Percentiles rank a stretch among this genome's conserved stretches.
These are phyloP conservation scores for Schizosaccharomyces cryophilus DNA, from an alignment of 805 yeast genomes.

Conservation along the genomic window DNA sequence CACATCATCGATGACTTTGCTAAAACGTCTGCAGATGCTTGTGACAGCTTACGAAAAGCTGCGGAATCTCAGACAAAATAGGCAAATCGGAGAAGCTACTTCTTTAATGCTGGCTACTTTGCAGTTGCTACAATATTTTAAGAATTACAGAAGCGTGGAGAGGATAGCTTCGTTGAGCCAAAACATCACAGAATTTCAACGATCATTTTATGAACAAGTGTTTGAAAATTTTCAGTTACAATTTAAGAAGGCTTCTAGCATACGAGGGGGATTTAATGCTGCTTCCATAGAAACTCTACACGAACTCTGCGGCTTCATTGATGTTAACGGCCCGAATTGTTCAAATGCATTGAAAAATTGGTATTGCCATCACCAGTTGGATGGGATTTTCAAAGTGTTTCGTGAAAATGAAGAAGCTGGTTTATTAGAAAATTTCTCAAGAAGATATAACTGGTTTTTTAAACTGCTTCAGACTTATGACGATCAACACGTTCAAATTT, in stretches of 20 bases:
- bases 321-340: conserved; percentile 32
- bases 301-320: conserved; percentile 53
- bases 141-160: conserved; percentile 58
- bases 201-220: conserved; percentile 39
- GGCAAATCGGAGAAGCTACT: background rate
- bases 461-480: conserved; percentile 39
- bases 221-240: conserved; percentile 45
- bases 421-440: conserved; percentile 57
- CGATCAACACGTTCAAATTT: conserved; percentile 25
- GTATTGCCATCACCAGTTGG: conserved; percentile 45
- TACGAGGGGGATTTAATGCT: conserved; percentile 9
- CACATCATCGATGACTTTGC: conserved; percentile 59
- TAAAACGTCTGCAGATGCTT: conserved; percentile 70
- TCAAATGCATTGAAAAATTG: conserved; percentile 39
- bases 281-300: conserved; percentile 9
- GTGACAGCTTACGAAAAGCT: conserved; percentile 47
- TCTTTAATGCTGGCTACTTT: conserved; percentile 29
- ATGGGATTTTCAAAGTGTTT: conserved; percentile 56
- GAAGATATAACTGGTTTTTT: conserved; percentile 64
- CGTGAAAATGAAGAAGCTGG: conserved; percentile 78
- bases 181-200: conserved; percentile 33
- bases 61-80: background rate
- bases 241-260: conserved; percentile 16
- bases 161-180: conserved; percentile 47
- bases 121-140: conserved; percentile 48